Evolutionary conservation across 192 early-diverging fungal species (phyloP), one percentile per base, ranked within the genome.

Genomic region (Chytriomyces confervae): DNA sequence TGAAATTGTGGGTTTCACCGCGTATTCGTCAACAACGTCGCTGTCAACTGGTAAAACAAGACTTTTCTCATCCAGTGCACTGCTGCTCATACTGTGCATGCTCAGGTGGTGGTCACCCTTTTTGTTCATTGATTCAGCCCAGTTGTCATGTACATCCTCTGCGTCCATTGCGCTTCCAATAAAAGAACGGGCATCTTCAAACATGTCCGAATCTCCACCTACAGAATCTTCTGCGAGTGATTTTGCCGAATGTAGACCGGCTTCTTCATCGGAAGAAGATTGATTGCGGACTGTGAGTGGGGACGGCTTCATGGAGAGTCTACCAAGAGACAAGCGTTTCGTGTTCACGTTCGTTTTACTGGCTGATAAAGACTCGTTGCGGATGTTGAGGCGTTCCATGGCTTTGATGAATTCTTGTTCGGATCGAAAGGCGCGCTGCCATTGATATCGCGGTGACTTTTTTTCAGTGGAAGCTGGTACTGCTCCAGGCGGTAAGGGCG

Each of bases 101-200:
- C 69, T 72, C 18, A 65, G 36, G 0, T 20, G 11, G 24, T 27
- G 63, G 53, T 57, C 53, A 3, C 11, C 13, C 11, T 57, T 20
- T 57, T 11, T 57, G 53, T 11, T 57, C 1, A 20, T 18, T 11
- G 53, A 20, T 57, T 1, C 20, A 20, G 53, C 29, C 29, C 29
- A 36, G 29, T 36, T 36, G 0, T 36, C 29, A 0, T 36, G 29
- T n/a, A n/a, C n/a, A n/a, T n/a, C n/a, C n/a, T n/a, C n/a, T 36
- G 29, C 29, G 2, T 36, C 29, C 29, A 36, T 36, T 2, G 29
- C 50, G 8, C 50, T 44, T 11, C n/a, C 77, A 29, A 80, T 75
- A 23, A 80, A 79, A 11, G 66, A 44, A 1, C 61, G 66, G 0
- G 79, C 74, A 0, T 80, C 79, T 27, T 75, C 73, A 62, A 76